phyloP scores from a whole-genome alignment of 2,329 filamentous ascomycete species.

The Fusarium torreyae region DNA sequence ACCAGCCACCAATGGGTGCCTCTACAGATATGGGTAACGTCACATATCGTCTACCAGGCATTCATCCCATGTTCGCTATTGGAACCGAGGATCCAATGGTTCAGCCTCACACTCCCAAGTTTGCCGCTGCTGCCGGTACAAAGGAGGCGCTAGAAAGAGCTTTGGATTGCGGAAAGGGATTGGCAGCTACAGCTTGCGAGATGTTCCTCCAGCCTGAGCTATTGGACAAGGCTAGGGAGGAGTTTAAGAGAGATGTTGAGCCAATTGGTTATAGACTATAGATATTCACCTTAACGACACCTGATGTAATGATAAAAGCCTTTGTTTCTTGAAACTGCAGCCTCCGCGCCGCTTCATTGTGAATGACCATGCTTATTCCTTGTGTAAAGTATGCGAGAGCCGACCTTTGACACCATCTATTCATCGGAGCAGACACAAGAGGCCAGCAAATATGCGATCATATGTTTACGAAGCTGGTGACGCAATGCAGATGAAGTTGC shows the following conservation, averaged over 20 bases:
- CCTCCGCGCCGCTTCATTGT: too few relatives aligned
- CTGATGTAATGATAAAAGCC: not conserved
- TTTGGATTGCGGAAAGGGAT: conserved; percentile 41
- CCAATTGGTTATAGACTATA: conserved; percentile 31
- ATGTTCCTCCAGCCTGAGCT: conserved; percentile 17
- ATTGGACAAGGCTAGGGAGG: conserved; percentile 21
- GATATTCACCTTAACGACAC: not conserved
- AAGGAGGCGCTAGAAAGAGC: conserved; percentile 32
- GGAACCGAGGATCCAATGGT: conserved; percentile 37
- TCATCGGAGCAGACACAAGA: too few relatives aligned
- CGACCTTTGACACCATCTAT: too few relatives aligned
- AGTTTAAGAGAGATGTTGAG: conserved; percentile 30
- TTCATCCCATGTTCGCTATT: conserved; percentile 45
- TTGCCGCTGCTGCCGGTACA: conserved; percentile 38
- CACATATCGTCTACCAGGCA: conserved; percentile 39
- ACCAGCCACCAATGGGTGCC: conserved; percentile 40
- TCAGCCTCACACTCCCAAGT: conserved; percentile 42
- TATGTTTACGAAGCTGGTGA: too few relatives aligned
- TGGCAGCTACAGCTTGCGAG: conserved; percentile 41
- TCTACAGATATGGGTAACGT: conserved; percentile 49
- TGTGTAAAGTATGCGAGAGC: too few relatives aligned
- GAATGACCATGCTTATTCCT: too few relatives aligned
- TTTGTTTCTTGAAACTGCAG: not conserved
- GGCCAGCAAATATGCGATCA: too few relatives aligned
- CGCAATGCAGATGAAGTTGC: too few relatives aligned